Percentiles rank a stretch among this genome's conserved stretches.
Conservation (phyloP, 2,329 filamentous ascomycete genomes). For the Nannizziopsis arthrosporioides region DNA sequence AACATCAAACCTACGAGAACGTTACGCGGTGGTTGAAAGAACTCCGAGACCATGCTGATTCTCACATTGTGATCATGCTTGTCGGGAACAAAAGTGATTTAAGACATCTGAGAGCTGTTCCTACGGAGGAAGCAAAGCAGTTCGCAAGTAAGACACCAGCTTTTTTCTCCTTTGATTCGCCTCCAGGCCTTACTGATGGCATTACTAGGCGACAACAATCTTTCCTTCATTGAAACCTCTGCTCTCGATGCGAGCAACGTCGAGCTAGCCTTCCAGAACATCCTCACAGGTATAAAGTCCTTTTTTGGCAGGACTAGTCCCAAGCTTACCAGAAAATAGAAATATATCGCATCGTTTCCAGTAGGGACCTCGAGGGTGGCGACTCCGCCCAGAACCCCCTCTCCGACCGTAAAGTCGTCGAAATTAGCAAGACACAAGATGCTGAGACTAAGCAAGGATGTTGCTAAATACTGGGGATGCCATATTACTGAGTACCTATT, state of each 20-base stretch:
- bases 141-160: slow-evolving; percentile 64
- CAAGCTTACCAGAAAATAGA: slow-evolving; percentile 43
- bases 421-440: slow-evolving; percentile 75
- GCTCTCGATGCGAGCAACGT: slow-evolving; percentile 98
- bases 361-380: slow-evolving; percentile 87
- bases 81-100: slow-evolving; percentile 99
- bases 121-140: slow-evolving; percentile 92
- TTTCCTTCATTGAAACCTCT: slow-evolving; percentile 98
- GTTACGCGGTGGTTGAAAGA: slow-evolving; percentile 99
- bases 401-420: slow-evolving; percentile 63
- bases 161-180: not conserved
- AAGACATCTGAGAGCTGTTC: slow-evolving; percentile 90
- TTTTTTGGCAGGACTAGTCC: slow-evolving; percentile 11
- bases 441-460: slow-evolving; percentile 55
- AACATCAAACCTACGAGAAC: slow-evolving; percentile 98
- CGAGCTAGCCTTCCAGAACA: slow-evolving; percentile 98
- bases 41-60: slow-evolving; percentile 91
- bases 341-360: slow-evolving; percentile 98
- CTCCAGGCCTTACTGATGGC: slow-evolving; percentile 15
- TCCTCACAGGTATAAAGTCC: slow-evolving; percentile 70
- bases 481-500: slow-evolving; percentile 13
- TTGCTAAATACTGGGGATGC: slow-evolving; percentile 25
- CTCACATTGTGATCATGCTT: slow-evolving; percentile 99
- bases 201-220: slow-evolving; percentile 76
- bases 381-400: slow-evolving; percentile 71